These are phyloP conservation scores for Melanogaster broomeanus DNA, from an alignment of 768 basidiomycete species.

Conservation along the genomic window DNA sequence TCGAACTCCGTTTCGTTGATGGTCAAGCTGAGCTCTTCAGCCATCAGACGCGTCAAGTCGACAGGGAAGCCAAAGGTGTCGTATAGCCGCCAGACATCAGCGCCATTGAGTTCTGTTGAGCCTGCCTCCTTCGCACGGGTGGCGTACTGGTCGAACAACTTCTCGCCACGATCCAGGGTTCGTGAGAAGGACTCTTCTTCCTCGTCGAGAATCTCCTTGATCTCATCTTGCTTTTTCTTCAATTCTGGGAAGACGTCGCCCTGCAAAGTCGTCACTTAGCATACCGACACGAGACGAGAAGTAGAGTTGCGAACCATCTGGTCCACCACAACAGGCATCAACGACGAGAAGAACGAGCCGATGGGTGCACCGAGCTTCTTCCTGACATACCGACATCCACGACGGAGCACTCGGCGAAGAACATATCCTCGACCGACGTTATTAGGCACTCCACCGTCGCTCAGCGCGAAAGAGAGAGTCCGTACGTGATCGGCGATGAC, in stretches of 20 bases:
- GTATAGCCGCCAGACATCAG: slow-evolving; percentile 96
- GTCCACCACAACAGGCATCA: slow-evolving; percentile 87
- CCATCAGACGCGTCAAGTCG: slow-evolving; percentile 96
- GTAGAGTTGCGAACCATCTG: slow-evolving; percentile 64
- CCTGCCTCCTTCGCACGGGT: slow-evolving; percentile 62
- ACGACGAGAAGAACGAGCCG: slow-evolving; percentile 91
- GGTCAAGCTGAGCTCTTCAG: slow-evolving; percentile 82
- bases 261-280: slow-evolving; percentile 40
- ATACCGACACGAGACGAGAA: background rate
- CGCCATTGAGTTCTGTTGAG: slow-evolving; percentile 71
- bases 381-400: slow-evolving; percentile 93
- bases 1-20: slow-evolving; percentile 91
- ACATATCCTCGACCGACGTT: slow-evolving; percentile 98
- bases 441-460: slow-evolving; percentile 95
- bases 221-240: slow-evolving; percentile 73
- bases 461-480: slow-evolving; percentile 92
- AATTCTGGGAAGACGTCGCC: slow-evolving; percentile 92
- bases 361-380: slow-evolving; percentile 94
- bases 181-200: slow-evolving; percentile 97
- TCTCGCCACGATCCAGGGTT: slow-evolving; percentile 97
- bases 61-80: slow-evolving; percentile 99
- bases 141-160: slow-evolving; percentile 89
- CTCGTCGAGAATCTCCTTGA: slow-evolving; percentile 95
- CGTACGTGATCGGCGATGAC: slow-evolving; percentile 96
- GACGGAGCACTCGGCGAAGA: slow-evolving; percentile 86